Conservation (phyloP, 148 eudicot genomes). For the Amaranthus hypochondriacus region DNA sequence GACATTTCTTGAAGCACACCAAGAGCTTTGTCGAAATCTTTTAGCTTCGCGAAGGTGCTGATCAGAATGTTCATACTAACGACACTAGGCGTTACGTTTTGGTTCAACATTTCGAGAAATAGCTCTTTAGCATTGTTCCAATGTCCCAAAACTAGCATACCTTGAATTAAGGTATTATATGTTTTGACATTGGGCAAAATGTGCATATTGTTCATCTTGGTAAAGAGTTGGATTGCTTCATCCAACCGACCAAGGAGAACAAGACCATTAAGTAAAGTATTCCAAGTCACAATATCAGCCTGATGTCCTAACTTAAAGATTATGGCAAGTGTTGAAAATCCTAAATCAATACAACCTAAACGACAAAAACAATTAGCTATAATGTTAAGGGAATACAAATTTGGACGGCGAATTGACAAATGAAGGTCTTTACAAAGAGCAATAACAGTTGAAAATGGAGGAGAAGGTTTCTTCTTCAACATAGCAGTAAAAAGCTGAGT, state of each 20-base stretch:
- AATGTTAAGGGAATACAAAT: slow-evolving; percentile 5
- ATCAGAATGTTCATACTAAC: slow-evolving; percentile 2
- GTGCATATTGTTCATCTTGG: slow-evolving; percentile 10
- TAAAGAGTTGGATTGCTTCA: not conserved
- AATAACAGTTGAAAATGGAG: no score
- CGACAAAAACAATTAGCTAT: slow-evolving; percentile 1
- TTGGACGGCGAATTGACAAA: not conserved
- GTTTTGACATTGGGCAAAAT: slow-evolving; percentile 6
- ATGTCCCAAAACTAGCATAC: slow-evolving; percentile 10
- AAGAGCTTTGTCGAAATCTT: slow-evolving; percentile 22
- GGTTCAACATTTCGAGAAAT: slow-evolving; percentile 1
- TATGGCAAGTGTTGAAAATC: not conserved
- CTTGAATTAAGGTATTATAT: slow-evolving; percentile 10
- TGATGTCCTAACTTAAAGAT: slow-evolving; percentile 2
- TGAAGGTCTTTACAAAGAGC: no score
- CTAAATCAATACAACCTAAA: slow-evolving; percentile 1
- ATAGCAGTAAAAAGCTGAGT: no score
- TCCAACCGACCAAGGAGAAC: not conserved
- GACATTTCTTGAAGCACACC: slow-evolving; percentile 18
- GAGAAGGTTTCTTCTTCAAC: no score
- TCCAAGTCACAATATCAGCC: not conserved
- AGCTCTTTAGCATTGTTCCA: slow-evolving; percentile 12
- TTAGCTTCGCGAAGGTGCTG: slow-evolving; percentile 14
- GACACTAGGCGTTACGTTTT: not conserved
- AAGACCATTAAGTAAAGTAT: slow-evolving; percentile 6